A percentile compares a stretch with the other conserved stretches of the same genome.
Conservation (phyloP, 1,139 yeast genomes). For the Groenewaldozyma sp. region DNA sequence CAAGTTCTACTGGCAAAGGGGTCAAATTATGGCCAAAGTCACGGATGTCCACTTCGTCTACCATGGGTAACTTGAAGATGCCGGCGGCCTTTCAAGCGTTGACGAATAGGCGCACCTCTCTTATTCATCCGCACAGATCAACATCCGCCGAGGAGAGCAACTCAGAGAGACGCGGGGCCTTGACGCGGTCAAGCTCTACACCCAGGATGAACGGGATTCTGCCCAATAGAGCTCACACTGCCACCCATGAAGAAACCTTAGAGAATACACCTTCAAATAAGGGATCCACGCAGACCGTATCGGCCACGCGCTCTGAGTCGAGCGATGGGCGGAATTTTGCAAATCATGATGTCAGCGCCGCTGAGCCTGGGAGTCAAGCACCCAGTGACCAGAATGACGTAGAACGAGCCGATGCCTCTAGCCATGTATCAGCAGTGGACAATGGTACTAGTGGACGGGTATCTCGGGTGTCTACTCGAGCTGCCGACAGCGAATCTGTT, state of each 20-base stretch:
- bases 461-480: background rate
- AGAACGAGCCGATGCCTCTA: background rate
- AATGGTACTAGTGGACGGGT: background rate
- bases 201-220: background rate
- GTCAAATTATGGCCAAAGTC: background rate
- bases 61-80: slow-evolving; percentile 6
- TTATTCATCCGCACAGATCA: background rate
- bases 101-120: slow-evolving; percentile 1
- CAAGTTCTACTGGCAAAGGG: background rate
- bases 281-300: background rate
- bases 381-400: background rate
- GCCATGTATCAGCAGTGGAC: background rate
- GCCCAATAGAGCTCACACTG: background rate
- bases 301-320: background rate
- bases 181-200: background rate
- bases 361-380: background rate
- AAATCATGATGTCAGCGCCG: background rate
- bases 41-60: background rate
- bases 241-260: background rate
- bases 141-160: background rate
- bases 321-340: background rate
- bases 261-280: background rate
- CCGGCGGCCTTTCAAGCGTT: slow-evolving; percentile 9
- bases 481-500: background rate
- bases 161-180: background rate